Conservation (phyloP, 2,329 filamentous ascomycete genomes). For the Ceratocystis eucalypticola region DNA sequence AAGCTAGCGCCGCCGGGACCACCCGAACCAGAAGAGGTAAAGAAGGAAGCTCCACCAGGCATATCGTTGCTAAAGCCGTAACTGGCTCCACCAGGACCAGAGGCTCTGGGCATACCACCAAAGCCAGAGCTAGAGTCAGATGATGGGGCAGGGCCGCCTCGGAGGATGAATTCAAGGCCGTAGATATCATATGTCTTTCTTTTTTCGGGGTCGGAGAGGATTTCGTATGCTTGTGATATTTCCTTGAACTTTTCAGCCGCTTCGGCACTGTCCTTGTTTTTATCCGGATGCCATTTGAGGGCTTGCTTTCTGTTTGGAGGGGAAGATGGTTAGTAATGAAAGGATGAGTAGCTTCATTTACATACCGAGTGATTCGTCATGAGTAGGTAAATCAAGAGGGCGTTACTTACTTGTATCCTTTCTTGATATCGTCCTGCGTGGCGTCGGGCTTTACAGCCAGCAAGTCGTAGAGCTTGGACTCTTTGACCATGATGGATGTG, state of each 20-base stretch:
- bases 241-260: constrained; percentile 96
- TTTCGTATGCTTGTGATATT: constrained; percentile 93
- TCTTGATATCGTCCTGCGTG: constrained; percentile 90
- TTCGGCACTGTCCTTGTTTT: constrained; percentile 82
- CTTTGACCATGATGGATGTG: constrained; percentile 61
- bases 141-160: constrained; percentile 58
- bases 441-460: constrained; percentile 67
- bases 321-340: neutral
- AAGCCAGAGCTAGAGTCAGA: constrained; percentile 40
- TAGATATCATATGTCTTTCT: constrained; percentile 90
- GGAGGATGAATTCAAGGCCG: constrained; percentile 82
- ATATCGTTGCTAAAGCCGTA: constrained; percentile 44
- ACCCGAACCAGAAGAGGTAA: neutral
- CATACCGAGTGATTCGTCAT: neutral
- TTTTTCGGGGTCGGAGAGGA: constrained; percentile 93
- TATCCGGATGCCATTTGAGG: constrained; percentile 89
- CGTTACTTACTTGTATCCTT: constrained; percentile 64
- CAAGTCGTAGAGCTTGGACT: constrained; percentile 89
- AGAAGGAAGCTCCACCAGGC: neutral
- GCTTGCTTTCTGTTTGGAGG: constrained; percentile 55
- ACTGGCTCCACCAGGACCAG: constrained; percentile 30
- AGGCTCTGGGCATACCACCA: constrained; percentile 36
- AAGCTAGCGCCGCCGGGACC: constrained; percentile 45
- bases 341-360: neutral
- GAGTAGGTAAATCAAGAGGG: too few relatives aligned